Evolutionary conservation across 2,329 filamentous ascomycete species (phyloP).

Genomic region (Dothideomycetidae sp.): DNA sequence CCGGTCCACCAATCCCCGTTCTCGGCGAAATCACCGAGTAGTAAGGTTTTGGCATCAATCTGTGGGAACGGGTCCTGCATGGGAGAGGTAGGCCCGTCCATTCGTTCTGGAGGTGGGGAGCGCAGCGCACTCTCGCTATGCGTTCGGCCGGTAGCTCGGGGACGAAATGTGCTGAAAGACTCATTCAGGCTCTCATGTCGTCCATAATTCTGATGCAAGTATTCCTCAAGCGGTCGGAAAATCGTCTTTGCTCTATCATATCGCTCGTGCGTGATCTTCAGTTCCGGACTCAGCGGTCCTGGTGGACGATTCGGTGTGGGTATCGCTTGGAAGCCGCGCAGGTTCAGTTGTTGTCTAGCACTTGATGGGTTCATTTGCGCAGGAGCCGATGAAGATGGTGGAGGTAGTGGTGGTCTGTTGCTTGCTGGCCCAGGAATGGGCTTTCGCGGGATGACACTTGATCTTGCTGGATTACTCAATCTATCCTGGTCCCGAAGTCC

Average conservation of each 20-base stretch:
- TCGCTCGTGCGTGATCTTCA: constrained; percentile 16
- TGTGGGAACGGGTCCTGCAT: constrained; percentile 25
- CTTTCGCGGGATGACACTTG: constrained; percentile 13
- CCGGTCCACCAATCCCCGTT: constrained; percentile 76
- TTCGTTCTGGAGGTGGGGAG: constrained; percentile 24
- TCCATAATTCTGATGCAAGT: constrained; percentile 54
- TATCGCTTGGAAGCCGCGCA: constrained; percentile 8
- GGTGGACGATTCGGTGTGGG: constrained; percentile 21
- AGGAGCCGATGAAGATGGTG: constrained; percentile 19
- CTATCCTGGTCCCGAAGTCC: constrained; percentile 3
- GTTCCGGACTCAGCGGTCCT: constrained; percentile 16
- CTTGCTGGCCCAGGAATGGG: constrained; percentile 17
- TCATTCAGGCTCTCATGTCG: constrained; percentile 59
- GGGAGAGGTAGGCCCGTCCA: constrained; percentile 16
- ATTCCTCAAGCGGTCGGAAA: constrained; percentile 66
- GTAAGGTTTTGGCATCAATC: constrained; percentile 58
- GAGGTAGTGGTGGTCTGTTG: constrained; percentile 22
- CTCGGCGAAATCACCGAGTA: constrained; percentile 63
- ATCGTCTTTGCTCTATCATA: constrained; percentile 39
- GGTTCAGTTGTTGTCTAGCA: constrained; percentile 1
- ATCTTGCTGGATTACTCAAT: not conserved
- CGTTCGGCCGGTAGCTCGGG: constrained; percentile 23
- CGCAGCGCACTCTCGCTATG: constrained; percentile 32
- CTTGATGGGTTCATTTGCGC: constrained; percentile 8
- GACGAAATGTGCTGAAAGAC: constrained; percentile 51